Percentiles rank a stretch among this genome's conserved stretches.
These are phyloP conservation scores for Phaeoacremonium minimum DNA, from an alignment of 2,329 filamentous ascomycete genomes.

Conservation along the genomic window DNA sequence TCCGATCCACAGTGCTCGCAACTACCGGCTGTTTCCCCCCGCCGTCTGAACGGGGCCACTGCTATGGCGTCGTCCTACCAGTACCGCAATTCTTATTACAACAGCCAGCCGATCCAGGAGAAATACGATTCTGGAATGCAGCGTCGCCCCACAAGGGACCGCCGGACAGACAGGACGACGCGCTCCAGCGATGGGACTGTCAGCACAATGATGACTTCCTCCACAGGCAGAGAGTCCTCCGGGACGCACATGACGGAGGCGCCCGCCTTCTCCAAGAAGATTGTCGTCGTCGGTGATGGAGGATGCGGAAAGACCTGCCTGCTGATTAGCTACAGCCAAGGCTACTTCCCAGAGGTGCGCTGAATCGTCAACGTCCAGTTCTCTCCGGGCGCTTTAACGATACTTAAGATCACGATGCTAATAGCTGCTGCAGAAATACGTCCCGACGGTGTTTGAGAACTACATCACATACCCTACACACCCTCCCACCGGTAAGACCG, in stretches of 20 bases:
- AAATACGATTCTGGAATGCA: constrained; percentile 33
- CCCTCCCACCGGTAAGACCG: constrained; percentile 81
- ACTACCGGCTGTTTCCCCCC: too few species aligned
- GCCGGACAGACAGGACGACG: constrained; percentile 45
- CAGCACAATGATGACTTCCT: constrained; percentile 76
- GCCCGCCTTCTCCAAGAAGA: constrained; percentile 96
- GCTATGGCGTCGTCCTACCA: constrained; percentile 48
- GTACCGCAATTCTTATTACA: constrained; percentile 51
- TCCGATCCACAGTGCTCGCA: too few species aligned
- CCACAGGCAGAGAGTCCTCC: constrained; percentile 71
- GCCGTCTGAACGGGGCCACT: too few species aligned
- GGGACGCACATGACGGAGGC: constrained; percentile 85
- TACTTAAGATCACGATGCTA: too few species aligned
- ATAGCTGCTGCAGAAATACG: constrained; percentile 80
- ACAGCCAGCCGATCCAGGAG: constrained; percentile 29
- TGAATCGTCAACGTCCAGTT: too few species aligned
- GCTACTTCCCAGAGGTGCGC: constrained; percentile 94
- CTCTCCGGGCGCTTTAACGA: too few species aligned
- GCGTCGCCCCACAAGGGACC: constrained; percentile 28
- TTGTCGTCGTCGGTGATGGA: constrained; percentile 96
- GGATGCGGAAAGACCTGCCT: constrained; percentile 98
- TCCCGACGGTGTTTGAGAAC: constrained; percentile 98
- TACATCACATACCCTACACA: constrained; percentile 98
- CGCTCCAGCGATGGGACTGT: constrained; percentile 86
- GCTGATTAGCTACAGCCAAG: constrained; percentile 97